These are phyloP conservation scores for Kalaharituber pfeilii DNA, from an alignment of 2,329 filamentous ascomycete genomes.

Conservation along the genomic window DNA sequence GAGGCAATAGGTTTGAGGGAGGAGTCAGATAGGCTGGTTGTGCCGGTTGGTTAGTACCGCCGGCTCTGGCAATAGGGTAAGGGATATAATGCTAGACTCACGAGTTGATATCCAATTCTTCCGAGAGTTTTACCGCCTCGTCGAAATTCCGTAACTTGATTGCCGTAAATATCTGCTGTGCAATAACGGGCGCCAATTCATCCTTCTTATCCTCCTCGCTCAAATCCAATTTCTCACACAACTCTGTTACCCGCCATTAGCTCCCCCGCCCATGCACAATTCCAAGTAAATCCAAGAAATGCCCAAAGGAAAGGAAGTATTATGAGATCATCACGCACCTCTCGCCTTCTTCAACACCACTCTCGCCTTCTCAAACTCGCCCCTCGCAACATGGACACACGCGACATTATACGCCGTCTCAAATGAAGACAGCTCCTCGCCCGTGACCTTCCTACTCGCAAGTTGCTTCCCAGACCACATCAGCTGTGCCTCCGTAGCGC, in stretches of 20 bases:
- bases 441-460: constrained; percentile 36
- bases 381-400: constrained; percentile 52
- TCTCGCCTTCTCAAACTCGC: constrained; percentile 46
- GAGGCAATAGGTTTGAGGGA: constrained; percentile 49
- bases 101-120: constrained; percentile 43
- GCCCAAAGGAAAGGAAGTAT: no score
- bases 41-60: no score
- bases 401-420: constrained; percentile 70
- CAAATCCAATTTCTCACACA: constrained; percentile 57
- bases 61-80: background rate
- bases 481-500: constrained; percentile 54
- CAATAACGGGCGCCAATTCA: constrained; percentile 56
- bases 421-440: constrained; percentile 54
- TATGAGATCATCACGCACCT: constrained; percentile 22
- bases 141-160: constrained; percentile 46
- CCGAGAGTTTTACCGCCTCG: constrained; percentile 47
- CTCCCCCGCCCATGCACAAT: background rate
- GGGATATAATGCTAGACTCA: constrained; percentile 29
- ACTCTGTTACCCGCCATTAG: constrained; percentile 28
- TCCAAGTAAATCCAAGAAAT: no score
- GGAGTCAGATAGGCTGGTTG: constrained; percentile 47
- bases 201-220: constrained; percentile 54
- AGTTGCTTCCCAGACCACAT: constrained; percentile 46
- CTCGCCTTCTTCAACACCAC: constrained; percentile 52
- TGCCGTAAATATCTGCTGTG: constrained; percentile 60